A percentile compares a stretch with the other conserved stretches of the same genome.
Evolutionary conservation across 2,329 filamentous ascomycete species (phyloP).

Genomic region (Cryphonectria parasitica): DNA sequence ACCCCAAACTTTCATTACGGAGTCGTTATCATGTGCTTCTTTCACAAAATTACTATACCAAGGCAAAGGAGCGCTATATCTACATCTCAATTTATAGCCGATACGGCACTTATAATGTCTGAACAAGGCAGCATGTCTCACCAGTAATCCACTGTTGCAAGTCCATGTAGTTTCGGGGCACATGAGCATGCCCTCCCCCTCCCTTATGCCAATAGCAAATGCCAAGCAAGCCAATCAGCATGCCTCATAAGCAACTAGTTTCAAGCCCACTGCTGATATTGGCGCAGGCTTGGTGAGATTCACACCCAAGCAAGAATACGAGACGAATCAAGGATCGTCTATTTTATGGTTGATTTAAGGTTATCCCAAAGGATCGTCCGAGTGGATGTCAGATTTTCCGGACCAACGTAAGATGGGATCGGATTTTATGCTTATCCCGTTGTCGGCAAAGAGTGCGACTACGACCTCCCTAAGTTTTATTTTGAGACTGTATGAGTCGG

Average conservation of each 20-base stretch:
- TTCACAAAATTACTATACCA: conserved; percentile 44
- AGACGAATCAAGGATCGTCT: background rate
- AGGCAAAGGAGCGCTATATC: conserved; percentile 70
- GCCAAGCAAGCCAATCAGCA: background rate
- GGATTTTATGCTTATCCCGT: background rate
- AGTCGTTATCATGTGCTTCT: conserved; percentile 37
- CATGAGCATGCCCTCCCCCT: background rate
- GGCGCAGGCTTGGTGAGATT: background rate
- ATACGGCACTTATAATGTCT: background rate
- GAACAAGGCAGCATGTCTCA: background rate
- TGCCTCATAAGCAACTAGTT: background rate
- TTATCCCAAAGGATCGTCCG: background rate
- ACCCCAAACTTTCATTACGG: conserved; percentile 31
- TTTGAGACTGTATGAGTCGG: too few species aligned
- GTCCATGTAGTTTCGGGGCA: background rate
- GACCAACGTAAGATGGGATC: background rate
- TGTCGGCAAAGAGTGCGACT: background rate
- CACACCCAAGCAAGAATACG: background rate
- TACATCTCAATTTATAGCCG: conserved; percentile 35
- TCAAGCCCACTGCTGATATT: background rate
- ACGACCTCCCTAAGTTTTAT: background rate
- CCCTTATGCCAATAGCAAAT: background rate
- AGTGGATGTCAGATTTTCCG: background rate
- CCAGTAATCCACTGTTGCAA: background rate
- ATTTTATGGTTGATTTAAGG: conserved; percentile 1